Evolutionary conservation across 1,284 basidiomycete species (phyloP).

Genomic region (Pascua sp.): DNA sequence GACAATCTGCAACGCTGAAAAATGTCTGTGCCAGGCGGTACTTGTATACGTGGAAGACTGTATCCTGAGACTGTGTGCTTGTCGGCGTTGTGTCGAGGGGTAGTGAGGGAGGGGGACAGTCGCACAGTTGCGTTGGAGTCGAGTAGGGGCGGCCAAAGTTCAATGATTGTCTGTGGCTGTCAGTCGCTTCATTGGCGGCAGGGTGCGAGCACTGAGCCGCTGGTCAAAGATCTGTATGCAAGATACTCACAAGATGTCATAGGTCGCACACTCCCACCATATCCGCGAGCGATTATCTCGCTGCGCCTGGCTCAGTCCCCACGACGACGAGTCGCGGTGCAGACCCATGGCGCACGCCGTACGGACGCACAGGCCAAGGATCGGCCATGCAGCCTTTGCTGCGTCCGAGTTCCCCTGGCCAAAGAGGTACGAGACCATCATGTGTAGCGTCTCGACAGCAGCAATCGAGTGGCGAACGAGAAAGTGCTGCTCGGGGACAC

Average conservation of each 20-base stretch:
- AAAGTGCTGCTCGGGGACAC: conserved; percentile 19
- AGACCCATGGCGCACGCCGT: conserved; percentile 16
- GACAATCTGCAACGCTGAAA: conserved; percentile 19
- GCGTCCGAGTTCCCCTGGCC: conserved; percentile 16
- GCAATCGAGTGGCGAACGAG: conserved; percentile 21
- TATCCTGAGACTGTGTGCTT: conserved; percentile 7
- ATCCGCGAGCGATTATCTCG: conserved; percentile 12
- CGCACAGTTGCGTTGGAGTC: conserved; percentile 21
- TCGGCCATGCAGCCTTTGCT: conserved; percentile 19
- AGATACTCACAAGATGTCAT: conserved; percentile 15
- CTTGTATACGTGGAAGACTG: conserved; percentile 22
- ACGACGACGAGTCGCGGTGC: conserved; percentile 21
- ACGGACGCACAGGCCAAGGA: conserved; percentile 21
- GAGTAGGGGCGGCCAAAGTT: conserved; percentile 31
- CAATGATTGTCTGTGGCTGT: conserved; percentile 12
- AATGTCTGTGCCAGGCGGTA: conserved; percentile 21
- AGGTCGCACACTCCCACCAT: conserved; percentile 23
- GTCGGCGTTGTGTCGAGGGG: conserved; percentile 3
- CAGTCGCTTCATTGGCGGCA: no score
- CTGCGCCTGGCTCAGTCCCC: conserved; percentile 20
- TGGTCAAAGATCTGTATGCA: no score
- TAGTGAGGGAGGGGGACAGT: conserved; percentile 12
- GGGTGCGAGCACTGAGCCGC: no score
- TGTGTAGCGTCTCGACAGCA: conserved; percentile 22
- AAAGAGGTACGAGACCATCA: conserved; percentile 25